Evolutionary conservation across 768 basidiomycete genomes (phyloP).

Genomic region (Phlebiopsis gigantea): DNA sequence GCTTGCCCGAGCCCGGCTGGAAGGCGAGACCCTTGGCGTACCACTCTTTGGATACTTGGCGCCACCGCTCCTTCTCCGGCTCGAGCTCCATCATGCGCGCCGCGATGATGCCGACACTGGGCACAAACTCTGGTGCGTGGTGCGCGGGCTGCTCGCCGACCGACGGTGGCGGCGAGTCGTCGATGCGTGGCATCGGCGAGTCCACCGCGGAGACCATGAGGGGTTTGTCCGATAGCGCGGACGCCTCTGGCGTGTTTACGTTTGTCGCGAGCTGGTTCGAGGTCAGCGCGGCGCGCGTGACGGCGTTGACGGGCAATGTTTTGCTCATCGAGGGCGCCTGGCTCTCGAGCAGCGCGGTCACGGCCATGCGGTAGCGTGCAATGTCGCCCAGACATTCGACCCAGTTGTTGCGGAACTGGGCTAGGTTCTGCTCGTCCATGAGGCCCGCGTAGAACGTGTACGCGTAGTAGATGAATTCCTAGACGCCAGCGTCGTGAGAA

Average conservation of each 20-base stretch:
- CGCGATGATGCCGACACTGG: conserved; percentile 82
- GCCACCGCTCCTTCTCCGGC: conserved; percentile 90
- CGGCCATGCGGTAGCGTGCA: conserved; percentile 90
- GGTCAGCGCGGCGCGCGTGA: conserved; percentile 31
- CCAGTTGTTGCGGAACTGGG: conserved; percentile 76
- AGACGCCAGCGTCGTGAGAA: neutral
- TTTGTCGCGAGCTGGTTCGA: conserved; percentile 3
- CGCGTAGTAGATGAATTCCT: conserved; percentile 89
- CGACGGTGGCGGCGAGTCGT: conserved; percentile 26
- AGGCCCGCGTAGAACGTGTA: conserved; percentile 92
- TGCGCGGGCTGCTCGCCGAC: conserved; percentile 12
- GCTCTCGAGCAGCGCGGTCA: conserved; percentile 77
- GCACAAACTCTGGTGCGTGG: conserved; percentile 21
- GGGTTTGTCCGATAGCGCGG: conserved; percentile 18
- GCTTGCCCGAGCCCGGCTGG: conserved; percentile 88
- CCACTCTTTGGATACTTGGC: conserved; percentile 87
- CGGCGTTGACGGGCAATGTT: conserved; percentile 51
- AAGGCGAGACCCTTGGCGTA: conserved; percentile 83
- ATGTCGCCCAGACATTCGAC: conserved; percentile 96
- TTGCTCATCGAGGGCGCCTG: conserved; percentile 23
- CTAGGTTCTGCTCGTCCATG: conserved; percentile 73
- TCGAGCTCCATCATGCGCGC: conserved; percentile 80
- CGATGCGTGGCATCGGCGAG: conserved; percentile 19
- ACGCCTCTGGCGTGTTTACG: conserved; percentile 13
- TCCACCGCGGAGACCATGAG: conserved; percentile 16